phyloP scores from a whole-genome alignment of 176 grass and related monocot genomes.

The Urochloa ruziziensis region DNA sequence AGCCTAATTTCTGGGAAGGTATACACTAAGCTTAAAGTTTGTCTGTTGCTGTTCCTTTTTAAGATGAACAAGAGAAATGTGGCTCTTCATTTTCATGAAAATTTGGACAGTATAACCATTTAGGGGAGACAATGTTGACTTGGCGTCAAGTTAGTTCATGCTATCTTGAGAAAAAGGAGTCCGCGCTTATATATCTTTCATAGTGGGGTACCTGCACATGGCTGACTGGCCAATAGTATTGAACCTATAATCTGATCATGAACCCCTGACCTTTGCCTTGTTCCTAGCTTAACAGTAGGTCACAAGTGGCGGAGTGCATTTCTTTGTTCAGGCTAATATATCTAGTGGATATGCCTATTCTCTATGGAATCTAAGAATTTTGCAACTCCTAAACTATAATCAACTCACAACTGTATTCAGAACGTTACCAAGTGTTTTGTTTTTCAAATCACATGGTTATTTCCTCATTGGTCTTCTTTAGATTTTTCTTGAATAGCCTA shows the following conservation, averaged over 20 bases:
- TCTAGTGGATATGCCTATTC: conserved; percentile 31
- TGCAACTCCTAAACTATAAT: neutral
- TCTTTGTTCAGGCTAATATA: conserved; percentile 10
- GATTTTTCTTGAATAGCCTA: no score
- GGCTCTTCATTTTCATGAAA: conserved; percentile 15
- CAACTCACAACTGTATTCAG: no score
- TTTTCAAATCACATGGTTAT: no score
- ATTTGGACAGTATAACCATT: neutral
- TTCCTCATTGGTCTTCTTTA: no score
- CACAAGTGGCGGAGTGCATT: neutral
- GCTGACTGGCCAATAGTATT: conserved; percentile 12
- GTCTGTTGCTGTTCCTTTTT: neutral
- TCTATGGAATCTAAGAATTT: neutral
- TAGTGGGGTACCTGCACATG: conserved; percentile 12
- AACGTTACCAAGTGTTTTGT: no score
- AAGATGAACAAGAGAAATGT: neutral
- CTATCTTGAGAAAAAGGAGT: neutral
- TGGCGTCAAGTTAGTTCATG: conserved; percentile 9
- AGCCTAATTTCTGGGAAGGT: neutral
- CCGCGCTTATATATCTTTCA: neutral
- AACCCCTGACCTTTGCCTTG: neutral
- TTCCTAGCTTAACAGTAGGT: neutral
- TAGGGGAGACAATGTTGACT: neutral
- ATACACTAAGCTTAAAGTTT: neutral
- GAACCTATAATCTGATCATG: conserved; percentile 8